Evolutionary conservation across 306 rosid species (phyloP).

Genomic region (Pterocarpus macrocarpus): DNA sequence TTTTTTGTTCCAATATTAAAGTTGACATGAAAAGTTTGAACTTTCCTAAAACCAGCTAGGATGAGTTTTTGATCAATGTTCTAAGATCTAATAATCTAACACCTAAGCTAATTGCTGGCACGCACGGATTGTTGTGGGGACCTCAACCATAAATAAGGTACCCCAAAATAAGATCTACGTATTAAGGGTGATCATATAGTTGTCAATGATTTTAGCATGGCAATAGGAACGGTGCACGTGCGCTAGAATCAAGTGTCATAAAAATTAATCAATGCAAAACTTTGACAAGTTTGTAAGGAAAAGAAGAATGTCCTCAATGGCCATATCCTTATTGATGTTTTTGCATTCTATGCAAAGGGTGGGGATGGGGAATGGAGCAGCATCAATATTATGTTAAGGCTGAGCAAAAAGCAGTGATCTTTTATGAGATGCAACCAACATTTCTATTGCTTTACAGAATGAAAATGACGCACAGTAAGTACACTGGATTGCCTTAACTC

Average conservation of each 20-base stretch:
- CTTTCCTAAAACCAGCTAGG: background rate
- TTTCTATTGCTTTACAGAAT: conserved; percentile 54
- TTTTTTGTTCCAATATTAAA: conserved; percentile 27
- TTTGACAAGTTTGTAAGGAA: conserved; percentile 39
- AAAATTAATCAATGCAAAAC: conserved; percentile 38
- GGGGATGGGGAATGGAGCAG: conserved; percentile 25
- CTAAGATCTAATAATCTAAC: background rate
- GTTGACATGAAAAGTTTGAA: conserved; percentile 29
- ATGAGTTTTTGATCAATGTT: background rate
- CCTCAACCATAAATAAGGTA: conserved; percentile 47
- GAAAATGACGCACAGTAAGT: conserved; percentile 56
- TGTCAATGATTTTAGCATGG: conserved; percentile 40
- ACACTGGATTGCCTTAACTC: conserved; percentile 21
- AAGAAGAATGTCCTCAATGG: conserved; percentile 47
- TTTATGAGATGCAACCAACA: conserved; percentile 64
- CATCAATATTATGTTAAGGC: conserved; percentile 38
- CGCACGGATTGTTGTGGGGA: conserved; percentile 38
- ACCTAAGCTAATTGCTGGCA: background rate
- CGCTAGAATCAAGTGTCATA: conserved; percentile 30
- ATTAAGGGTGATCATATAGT: conserved; percentile 29
- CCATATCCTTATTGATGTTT: conserved; percentile 32
- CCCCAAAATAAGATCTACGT: conserved; percentile 44
- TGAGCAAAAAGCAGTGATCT: conserved; percentile 23
- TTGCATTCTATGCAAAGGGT: conserved; percentile 22
- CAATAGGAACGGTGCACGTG: conserved; percentile 46